Conservation (phyloP, 768 basidiomycete genomes). For the Mycena rosella region DNA sequence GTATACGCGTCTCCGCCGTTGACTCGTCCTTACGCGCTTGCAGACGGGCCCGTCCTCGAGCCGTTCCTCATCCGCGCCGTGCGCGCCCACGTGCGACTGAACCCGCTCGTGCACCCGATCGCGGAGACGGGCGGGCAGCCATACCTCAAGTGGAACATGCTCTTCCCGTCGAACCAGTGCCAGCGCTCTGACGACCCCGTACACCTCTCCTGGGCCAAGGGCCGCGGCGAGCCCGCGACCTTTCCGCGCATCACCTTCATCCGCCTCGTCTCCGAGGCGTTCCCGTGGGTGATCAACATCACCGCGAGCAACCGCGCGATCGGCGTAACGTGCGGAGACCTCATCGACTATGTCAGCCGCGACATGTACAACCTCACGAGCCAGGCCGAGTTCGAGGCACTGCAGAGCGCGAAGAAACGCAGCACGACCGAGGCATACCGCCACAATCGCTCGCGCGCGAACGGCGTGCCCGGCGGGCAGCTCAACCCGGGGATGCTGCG, state of each 20-base stretch:
- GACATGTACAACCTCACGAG: conserved; percentile 65
- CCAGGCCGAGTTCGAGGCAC: conserved; percentile 64
- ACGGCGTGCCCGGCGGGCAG: conserved; percentile 76
- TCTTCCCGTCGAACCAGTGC: conserved; percentile 70
- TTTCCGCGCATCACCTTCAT: conserved; percentile 69
- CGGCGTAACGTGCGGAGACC: conserved; percentile 78
- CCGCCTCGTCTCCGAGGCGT: conserved; percentile 62
- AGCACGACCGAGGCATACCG: conserved; percentile 66
- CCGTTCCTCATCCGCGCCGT: conserved; percentile 69
- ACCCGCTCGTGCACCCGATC: conserved; percentile 70
- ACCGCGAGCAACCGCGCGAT: conserved; percentile 55
- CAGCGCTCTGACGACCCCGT: conserved; percentile 72
- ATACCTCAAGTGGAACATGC: conserved; percentile 82
- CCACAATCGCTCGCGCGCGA: conserved; percentile 73
- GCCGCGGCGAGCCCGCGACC: conserved; percentile 75
- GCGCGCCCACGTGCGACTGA: conserved; percentile 61
- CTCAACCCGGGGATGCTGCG: conserved; percentile 73
- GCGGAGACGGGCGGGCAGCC: conserved; percentile 57
- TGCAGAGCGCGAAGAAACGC: conserved; percentile 52
- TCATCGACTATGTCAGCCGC: conserved; percentile 66
- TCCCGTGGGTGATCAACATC: conserved; percentile 70
- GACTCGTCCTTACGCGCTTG: conserved; percentile 25
- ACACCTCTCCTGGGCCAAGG: conserved; percentile 74
- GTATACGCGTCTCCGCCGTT: conserved; percentile 8
- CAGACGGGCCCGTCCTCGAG: conserved; percentile 80